These are phyloP conservation scores for Apostasia ramifera DNA, from an alignment of 106 monocot species.

Conservation along the genomic window DNA sequence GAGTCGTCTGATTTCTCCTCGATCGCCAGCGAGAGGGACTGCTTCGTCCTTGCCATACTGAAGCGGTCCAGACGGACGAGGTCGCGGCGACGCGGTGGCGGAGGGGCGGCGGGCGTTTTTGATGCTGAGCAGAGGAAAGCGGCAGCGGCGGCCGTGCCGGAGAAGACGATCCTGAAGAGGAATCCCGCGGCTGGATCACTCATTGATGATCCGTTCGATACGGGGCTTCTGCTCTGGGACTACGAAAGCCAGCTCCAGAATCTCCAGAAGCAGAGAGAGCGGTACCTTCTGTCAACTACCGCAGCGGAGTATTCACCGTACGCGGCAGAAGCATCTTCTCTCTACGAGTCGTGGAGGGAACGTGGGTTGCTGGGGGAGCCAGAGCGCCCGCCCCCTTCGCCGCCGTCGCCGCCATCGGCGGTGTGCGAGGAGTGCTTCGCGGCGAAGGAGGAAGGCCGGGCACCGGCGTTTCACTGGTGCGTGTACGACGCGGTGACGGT, in stretches of 20 bases:
- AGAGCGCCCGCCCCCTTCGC: not conserved
- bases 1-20: conserved; percentile 33
- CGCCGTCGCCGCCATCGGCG: not conserved
- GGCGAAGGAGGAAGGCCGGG: conserved; percentile 12
- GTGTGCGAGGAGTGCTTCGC: conserved; percentile 33
- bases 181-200: conserved; percentile 2
- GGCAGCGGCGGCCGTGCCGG: conserved; percentile 9
- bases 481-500: conserved; percentile 34
- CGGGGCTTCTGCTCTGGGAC: conserved; percentile 16
- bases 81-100: conserved; percentile 3
- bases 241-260: conserved; percentile 27
- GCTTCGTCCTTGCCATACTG: conserved; percentile 28
- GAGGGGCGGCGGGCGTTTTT: not conserved
- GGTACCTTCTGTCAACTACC: conserved; percentile 13
- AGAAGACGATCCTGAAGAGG: conserved; percentile 40
- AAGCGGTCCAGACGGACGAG: conserved; percentile 14
- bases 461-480: conserved; percentile 47
- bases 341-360: not conserved
- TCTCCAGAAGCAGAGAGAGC: conserved; percentile 33
- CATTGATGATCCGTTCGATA: not conserved
- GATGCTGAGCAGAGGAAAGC: not conserved
- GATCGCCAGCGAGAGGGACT: conserved; percentile 29
- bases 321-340: not conserved
- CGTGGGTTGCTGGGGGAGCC: not conserved
- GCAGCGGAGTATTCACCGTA: conserved; percentile 3